phyloP scores from a whole-genome alignment of 495 filamentous ascomycete species.

The Daldinia concentrica region DNA sequence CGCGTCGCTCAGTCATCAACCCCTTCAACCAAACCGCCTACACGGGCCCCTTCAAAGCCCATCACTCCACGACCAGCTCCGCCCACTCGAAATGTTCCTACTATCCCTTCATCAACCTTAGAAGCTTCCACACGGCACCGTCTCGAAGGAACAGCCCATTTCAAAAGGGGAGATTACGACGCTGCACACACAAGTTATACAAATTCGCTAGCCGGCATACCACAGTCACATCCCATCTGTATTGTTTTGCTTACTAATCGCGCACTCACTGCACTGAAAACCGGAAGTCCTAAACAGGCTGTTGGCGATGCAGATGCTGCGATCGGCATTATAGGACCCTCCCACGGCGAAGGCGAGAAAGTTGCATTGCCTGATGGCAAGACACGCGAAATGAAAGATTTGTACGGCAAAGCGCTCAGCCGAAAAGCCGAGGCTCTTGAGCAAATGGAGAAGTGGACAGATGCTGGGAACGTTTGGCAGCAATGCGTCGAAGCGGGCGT shows the following conservation, averaged over 20 bases:
- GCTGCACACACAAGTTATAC: conserved; percentile 84
- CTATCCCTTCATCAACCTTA: conserved; percentile 71
- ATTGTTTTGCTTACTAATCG: conserved; percentile 92
- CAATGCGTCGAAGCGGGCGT: conserved; percentile 83
- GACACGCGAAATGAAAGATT: conserved; percentile 87
- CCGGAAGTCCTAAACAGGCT: conserved; percentile 85
- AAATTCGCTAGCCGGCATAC: conserved; percentile 75
- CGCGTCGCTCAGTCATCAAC: conserved; percentile 31
- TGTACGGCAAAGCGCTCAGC: conserved; percentile 90
- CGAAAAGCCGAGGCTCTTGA: conserved; percentile 96
- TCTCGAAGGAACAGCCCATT: conserved; percentile 80
- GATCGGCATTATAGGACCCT: conserved; percentile 80
- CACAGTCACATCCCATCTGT: conserved; percentile 80
- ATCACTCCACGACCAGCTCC: conserved; percentile 45
- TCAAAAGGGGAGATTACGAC: conserved; percentile 93
- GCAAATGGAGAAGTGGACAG: conserved; percentile 91
- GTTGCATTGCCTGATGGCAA: conserved; percentile 69
- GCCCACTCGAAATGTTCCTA: conserved; percentile 64
- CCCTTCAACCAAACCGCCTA: conserved; percentile 13
- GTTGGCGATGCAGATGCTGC: conserved; percentile 84
- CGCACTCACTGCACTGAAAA: conserved; percentile 86
- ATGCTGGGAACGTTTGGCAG: conserved; percentile 83
- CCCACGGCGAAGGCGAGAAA: conserved; percentile 78
- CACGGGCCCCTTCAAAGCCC: conserved; percentile 36
- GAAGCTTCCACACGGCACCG: conserved; percentile 78